phyloP scores from a whole-genome alignment of 164 flowering plant genomes.

The Tetracentron sinense region DNA sequence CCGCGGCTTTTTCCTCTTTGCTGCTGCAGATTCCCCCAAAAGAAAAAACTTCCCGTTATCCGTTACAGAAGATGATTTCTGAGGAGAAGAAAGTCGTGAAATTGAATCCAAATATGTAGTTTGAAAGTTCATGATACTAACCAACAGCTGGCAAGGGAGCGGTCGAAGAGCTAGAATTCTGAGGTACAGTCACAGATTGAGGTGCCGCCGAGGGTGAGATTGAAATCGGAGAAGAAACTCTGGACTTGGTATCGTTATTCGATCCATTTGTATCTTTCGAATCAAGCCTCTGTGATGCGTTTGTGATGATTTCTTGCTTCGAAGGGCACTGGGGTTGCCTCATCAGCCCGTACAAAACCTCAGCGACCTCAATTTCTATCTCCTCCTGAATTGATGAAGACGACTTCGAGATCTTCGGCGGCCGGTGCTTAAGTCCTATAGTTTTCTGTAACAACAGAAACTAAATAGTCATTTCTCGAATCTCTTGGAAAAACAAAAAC shows the following conservation, averaged over 20 bases:
- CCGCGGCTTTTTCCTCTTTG: constrained; percentile 87
- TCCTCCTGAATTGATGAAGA: constrained; percentile 70
- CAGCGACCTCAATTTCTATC: constrained; percentile 94
- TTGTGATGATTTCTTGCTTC: constrained; percentile 39
- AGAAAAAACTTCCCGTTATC: background rate
- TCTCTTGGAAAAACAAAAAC: background rate
- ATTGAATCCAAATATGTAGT: background rate
- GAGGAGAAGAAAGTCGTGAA: background rate
- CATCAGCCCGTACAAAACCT: constrained; percentile 84
- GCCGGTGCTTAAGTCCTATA: constrained; percentile 54
- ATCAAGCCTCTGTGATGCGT: constrained; percentile 31
- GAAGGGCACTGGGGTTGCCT: constrained; percentile 67
- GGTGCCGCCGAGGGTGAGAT: constrained; percentile 32
- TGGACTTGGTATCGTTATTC: constrained; percentile 48
- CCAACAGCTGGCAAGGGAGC: constrained; percentile 47
- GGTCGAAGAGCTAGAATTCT: constrained; percentile 40
- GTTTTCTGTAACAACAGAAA: constrained; percentile 49
- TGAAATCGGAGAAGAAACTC: constrained; percentile 69
- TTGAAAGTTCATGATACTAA: constrained; percentile 25
- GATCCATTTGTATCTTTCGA: constrained; percentile 42
- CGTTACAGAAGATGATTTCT: background rate
- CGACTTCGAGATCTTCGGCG: constrained; percentile 50
- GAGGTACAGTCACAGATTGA: constrained; percentile 27
- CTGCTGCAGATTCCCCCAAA: constrained; percentile 46
- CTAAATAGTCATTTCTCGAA: background rate